Percentiles rank a stretch among this genome's conserved stretches.
Conservation (phyloP, 2,329 filamentous ascomycete genomes). For the Apiospora phragmitis region DNA sequence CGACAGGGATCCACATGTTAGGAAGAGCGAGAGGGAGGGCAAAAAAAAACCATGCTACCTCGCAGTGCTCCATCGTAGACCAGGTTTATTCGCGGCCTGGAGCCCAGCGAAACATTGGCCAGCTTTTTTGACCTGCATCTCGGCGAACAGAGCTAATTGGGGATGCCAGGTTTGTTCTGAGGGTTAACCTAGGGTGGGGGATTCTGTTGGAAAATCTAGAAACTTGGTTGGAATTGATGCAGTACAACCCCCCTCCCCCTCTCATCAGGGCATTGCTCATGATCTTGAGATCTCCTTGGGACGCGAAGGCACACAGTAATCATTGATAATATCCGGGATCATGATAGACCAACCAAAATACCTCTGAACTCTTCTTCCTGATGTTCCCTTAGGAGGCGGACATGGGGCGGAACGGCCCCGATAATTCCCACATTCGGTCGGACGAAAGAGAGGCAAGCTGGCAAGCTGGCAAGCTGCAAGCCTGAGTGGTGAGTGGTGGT, state of each 20-base stretch:
- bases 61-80: not conserved
- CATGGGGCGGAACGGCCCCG: not conserved
- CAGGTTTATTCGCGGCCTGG: conserved; percentile 6
- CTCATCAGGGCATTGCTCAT: conserved; percentile 4
- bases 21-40: not conserved
- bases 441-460: not conserved
- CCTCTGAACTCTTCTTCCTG: conserved; percentile 2
- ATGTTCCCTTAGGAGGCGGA: not conserved
- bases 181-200: not conserved
- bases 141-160: conserved; percentile 6
- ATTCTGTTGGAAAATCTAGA: conserved; percentile 7
- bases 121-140: conserved; percentile 5
- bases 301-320: not conserved
- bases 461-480: not conserved
- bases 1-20: not conserved
- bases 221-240: not conserved
- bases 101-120: conserved; percentile 4
- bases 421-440: not conserved
- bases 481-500: not conserved
- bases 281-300: conserved; percentile 1
- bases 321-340: conserved; percentile 6
- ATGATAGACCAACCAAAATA: not conserved
- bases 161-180: not conserved
- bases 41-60: not conserved
- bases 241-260: not conserved